A percentile compares a stretch with the other conserved stretches of the same genome.
These are phyloP conservation scores for Aulographum hederae DNA, from an alignment of 2,329 filamentous ascomycete species.

Conservation along the genomic window DNA sequence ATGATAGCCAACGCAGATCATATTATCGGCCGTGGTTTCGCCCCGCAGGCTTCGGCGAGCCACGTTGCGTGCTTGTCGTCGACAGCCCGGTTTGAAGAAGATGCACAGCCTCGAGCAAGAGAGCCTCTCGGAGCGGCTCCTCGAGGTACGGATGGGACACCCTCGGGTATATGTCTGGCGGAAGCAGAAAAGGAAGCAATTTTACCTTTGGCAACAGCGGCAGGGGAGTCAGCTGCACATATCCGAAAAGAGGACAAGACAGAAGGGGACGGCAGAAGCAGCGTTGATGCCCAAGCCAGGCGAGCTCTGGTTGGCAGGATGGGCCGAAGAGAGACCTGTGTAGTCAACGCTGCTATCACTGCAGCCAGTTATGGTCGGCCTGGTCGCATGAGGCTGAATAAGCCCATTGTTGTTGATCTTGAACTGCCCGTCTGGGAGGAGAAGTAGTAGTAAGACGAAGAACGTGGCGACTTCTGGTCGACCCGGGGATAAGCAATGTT, in stretches of 20 bases:
- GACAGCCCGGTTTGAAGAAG: neutral
- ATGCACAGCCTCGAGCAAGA: neutral
- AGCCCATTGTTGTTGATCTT: slow-evolving; percentile 70
- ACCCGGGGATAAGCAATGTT: too few species aligned
- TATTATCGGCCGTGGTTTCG: too few species aligned
- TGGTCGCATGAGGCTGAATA: slow-evolving; percentile 47
- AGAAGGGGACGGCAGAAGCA: too few species aligned
- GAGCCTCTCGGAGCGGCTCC: neutral
- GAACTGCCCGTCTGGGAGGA: slow-evolving; percentile 43
- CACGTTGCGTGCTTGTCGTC: too few species aligned
- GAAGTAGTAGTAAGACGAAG: too few species aligned
- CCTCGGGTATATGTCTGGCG: too few species aligned
- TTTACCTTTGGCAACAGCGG: neutral
- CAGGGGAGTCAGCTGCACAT: neutral
- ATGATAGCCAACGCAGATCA: slow-evolving; percentile 12
- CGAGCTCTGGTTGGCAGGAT: slow-evolving; percentile 9
- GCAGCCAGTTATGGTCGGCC: slow-evolving; percentile 35
- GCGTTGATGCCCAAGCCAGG: slow-evolving; percentile 1
- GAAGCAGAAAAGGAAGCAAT: neutral
- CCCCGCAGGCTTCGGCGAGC: too few species aligned
- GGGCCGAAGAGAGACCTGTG: slow-evolving; percentile 47
- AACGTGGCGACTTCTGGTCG: too few species aligned
- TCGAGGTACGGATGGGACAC: neutral
- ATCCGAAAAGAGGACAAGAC: too few species aligned
- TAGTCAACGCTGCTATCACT: slow-evolving; percentile 66